Evolutionary conservation across 148 eudicot genomes (phyloP).

Genomic region (Rheum nobile): DNA sequence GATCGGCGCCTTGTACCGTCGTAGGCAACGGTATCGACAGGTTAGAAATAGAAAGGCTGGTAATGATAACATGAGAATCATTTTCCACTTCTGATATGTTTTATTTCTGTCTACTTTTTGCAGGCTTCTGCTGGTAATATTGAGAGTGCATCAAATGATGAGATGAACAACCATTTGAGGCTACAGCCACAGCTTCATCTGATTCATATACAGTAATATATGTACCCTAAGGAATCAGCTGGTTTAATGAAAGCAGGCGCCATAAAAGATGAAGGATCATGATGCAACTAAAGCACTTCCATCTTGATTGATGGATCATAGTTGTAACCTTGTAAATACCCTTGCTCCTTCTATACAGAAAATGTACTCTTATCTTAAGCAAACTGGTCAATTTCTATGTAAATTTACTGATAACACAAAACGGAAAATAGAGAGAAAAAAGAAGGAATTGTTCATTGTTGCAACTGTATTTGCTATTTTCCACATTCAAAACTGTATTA

Average conservation of each 20-base stretch:
- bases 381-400: not conserved
- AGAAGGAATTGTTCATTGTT: not conserved
- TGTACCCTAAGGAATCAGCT: not conserved
- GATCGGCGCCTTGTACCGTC: conserved; percentile 33
- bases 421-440: not conserved
- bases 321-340: not conserved
- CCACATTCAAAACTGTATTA: too few relatives aligned
- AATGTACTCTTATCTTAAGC: not conserved
- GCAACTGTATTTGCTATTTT: too few relatives aligned
- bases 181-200: not conserved
- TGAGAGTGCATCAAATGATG: conserved; percentile 2
- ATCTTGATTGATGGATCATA: not conserved
- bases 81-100: not conserved
- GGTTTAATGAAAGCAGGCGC: not conserved
- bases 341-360: not conserved
- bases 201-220: conserved; percentile 4
- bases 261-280: not conserved
- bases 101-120: not conserved
- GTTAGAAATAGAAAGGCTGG: conserved; percentile 16
- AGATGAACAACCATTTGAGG: not conserved
- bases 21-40: conserved; percentile 34
- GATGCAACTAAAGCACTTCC: not conserved
- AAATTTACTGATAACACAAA: not conserved
- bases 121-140: conserved; percentile 3
- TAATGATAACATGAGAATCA: not conserved